Conservation (phyloP, 1,284 basidiomycete species). For the Ustilago sp. region DNA sequence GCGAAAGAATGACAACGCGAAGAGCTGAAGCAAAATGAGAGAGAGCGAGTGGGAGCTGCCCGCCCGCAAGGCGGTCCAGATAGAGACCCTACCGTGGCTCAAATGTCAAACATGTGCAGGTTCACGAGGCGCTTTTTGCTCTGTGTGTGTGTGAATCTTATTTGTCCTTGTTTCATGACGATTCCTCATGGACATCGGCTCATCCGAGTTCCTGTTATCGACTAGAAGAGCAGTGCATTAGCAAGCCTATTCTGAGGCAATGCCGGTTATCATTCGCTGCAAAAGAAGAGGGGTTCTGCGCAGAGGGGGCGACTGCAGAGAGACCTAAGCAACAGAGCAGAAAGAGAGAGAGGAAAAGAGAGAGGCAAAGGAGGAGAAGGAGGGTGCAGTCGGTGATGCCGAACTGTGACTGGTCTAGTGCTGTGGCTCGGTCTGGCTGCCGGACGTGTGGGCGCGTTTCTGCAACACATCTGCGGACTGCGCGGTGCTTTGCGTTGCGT, state of each 20-base stretch:
- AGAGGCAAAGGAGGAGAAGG: too few relatives aligned
- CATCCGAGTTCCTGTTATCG: not conserved
- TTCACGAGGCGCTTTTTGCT: not conserved
- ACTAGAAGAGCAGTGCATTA: not conserved
- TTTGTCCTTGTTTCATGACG: not conserved
- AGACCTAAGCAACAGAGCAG: not conserved
- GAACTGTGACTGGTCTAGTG: too few relatives aligned
- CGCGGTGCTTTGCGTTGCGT: too few relatives aligned
- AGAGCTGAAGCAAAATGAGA: not conserved
- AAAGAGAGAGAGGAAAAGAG: too few relatives aligned
- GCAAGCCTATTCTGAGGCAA: not conserved
- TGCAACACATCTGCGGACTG: too few relatives aligned
- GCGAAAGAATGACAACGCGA: not conserved
- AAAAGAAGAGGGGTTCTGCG: not conserved
- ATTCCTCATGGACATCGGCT: not conserved
- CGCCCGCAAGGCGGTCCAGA: not conserved
- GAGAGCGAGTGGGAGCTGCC: not conserved
- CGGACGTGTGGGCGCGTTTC: too few relatives aligned
- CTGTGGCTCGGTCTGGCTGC: too few relatives aligned
- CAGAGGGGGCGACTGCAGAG: conserved; percentile 23
- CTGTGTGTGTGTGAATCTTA: too few relatives aligned
- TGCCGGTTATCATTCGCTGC: not conserved
- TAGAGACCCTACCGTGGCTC: not conserved
- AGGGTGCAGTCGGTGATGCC: too few relatives aligned
- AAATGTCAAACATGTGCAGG: not conserved